Conservation (phyloP, 306 rosid species). For the Malus asiatica region DNA sequence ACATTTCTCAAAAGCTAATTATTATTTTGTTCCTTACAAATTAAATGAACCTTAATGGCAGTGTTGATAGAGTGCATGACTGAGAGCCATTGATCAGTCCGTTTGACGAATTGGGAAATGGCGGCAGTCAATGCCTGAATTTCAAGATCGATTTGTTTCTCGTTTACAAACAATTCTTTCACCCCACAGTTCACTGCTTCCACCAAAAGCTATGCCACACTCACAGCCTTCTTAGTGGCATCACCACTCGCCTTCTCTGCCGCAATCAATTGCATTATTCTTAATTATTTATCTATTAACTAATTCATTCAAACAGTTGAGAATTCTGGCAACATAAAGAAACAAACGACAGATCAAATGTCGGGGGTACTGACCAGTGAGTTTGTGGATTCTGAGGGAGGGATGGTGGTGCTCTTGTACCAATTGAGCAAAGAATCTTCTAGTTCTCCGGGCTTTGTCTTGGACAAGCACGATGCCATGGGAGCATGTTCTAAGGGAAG, state of each 20-base stretch:
- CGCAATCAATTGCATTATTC: background rate
- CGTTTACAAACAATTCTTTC: too few species aligned
- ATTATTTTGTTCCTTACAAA: background rate
- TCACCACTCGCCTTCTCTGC: conserved; percentile 65
- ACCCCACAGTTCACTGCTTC: conserved; percentile 61
- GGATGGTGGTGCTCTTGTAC: conserved; percentile 37
- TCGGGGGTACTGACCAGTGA: conserved; percentile 30
- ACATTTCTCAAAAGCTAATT: background rate
- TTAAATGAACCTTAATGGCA: conserved; percentile 49
- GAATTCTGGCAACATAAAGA: background rate
- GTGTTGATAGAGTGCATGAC: conserved; percentile 55
- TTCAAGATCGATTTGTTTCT: too few species aligned
- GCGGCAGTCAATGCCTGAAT: conserved; percentile 1
- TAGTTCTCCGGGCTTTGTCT: conserved; percentile 30
- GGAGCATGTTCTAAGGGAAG: conserved; percentile 20
- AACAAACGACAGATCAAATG: background rate
- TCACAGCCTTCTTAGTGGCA: conserved; percentile 36
- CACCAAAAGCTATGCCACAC: conserved; percentile 62
- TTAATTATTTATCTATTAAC: background rate
- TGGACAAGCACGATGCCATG: conserved; percentile 6
- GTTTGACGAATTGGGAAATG: conserved; percentile 48
- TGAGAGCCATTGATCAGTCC: conserved; percentile 76
- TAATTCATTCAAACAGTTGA: background rate
- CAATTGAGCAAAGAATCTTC: conserved; percentile 52
- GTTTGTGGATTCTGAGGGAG: conserved; percentile 41